phyloP scores from a whole-genome alignment of 1,139 yeast species.

The Yamadazyma buinensis region DNA sequence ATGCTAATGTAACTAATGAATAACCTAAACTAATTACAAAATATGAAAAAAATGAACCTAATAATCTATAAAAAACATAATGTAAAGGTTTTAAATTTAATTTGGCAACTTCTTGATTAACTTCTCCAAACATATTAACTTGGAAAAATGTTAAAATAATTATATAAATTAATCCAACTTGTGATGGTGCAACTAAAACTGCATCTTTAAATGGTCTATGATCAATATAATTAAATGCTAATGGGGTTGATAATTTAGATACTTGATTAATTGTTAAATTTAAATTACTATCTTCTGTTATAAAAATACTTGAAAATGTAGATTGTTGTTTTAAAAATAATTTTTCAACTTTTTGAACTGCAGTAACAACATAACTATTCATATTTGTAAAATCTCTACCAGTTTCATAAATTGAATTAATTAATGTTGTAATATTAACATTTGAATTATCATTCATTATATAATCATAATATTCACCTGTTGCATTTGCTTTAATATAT shows the following conservation, averaged over 20 bases:
- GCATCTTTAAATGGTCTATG: constrained; percentile 48
- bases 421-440: constrained; percentile 25
- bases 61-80: constrained; percentile 28
- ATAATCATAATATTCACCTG: constrained; percentile 24
- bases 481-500: constrained; percentile 38
- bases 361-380: constrained; percentile 24
- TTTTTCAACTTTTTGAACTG: constrained; percentile 15
- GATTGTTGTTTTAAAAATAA: constrained; percentile 18
- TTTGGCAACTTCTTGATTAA: constrained; percentile 45
- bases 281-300: constrained; percentile 7
- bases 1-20: constrained; percentile 39
- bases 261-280: constrained; percentile 15
- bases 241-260: constrained; percentile 26
- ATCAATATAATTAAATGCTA: constrained; percentile 41
- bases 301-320: constrained; percentile 9
- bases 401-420: constrained; percentile 34
- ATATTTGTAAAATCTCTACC: constrained; percentile 37
- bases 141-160: constrained; percentile 62
- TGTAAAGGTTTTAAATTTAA: constrained; percentile 26
- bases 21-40: constrained; percentile 35
- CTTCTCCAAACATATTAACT: constrained; percentile 52
- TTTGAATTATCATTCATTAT: constrained; percentile 21
- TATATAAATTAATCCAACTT: constrained; percentile 73
- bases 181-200: constrained; percentile 59
- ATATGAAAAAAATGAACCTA: constrained; percentile 27